Evolutionary conservation across 192 early-diverging fungal genomes (phyloP).

Genomic region (Kappamyces sp.): DNA sequence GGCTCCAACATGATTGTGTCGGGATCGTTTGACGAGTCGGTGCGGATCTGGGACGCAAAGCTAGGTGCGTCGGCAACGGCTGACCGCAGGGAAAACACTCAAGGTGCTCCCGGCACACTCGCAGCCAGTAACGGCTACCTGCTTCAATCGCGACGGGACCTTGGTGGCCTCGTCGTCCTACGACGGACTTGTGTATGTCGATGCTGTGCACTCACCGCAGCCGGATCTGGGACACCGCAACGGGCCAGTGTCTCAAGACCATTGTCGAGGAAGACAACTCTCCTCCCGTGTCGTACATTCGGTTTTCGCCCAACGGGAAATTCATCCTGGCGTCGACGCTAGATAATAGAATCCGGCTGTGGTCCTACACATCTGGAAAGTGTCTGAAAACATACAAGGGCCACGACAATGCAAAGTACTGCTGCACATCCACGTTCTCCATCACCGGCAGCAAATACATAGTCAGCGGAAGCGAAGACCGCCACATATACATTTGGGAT

Average conservation of each 20-base stretch:
- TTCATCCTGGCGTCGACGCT: conserved; percentile 92
- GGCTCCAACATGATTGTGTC: conserved; percentile 89
- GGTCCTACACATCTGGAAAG: conserved; percentile 91
- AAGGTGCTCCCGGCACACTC: conserved; percentile 90
- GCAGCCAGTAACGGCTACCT: conserved; percentile 89
- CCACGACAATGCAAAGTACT: conserved; percentile 86
- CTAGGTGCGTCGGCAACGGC: conserved; percentile 44
- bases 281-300: conserved; percentile 90
- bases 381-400: conserved; percentile 93
- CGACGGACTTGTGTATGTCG: conserved; percentile 87
- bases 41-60: conserved; percentile 93
- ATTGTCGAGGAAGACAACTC: conserved; percentile 86
- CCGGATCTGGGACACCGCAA: conserved; percentile 96
- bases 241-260: conserved; percentile 97
- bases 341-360: conserved; percentile 89
- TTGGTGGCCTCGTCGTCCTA: conserved; percentile 91
- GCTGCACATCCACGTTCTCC: conserved; percentile 89
- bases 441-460: conserved; percentile 94
- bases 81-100: conserved; percentile 70
- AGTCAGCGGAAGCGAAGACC: conserved; percentile 92
- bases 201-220: conserved; percentile 30
- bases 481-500: conserved; percentile 94
- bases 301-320: conserved; percentile 99
- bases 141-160: conserved; percentile 95
- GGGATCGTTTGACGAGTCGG: conserved; percentile 95